Conservation (phyloP, 768 basidiomycete species). For the Amanita pallidorosea region DNA sequence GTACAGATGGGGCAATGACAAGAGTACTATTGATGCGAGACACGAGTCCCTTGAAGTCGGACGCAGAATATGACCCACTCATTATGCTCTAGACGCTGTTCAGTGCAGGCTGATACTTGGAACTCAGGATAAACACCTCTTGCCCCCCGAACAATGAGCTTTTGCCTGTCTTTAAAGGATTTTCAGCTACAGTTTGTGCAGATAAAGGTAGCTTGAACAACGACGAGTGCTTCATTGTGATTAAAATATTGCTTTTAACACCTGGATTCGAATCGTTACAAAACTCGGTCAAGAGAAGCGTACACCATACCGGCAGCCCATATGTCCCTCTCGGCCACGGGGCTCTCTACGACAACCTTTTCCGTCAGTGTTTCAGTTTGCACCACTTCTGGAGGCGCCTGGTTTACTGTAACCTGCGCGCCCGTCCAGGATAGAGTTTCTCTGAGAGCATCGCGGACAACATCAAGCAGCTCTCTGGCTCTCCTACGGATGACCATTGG, state of each 20-base stretch:
- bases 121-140: neutral
- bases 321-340: neutral
- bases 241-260: too few species aligned
- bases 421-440: neutral
- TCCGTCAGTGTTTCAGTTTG: neutral
- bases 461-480: conserved; percentile 52
- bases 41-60: conserved; percentile 43
- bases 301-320: neutral
- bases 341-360: neutral
- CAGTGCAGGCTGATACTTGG: neutral
- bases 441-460: conserved; percentile 43
- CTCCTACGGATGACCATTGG: conserved; percentile 55
- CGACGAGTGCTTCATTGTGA: neutral
- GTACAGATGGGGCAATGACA: conserved; percentile 43
- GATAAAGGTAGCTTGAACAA: neutral
- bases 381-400: neutral
- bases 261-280: neutral
- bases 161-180: neutral
- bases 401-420: too few species aligned
- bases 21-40: conserved; percentile 60
- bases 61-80: conserved; percentile 2
- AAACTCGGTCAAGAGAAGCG: too few species aligned
- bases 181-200: neutral
- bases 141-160: neutral
- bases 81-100: neutral